Conservation (phyloP, 805 yeast species). For the Metschnikowia kunwiensis region DNA sequence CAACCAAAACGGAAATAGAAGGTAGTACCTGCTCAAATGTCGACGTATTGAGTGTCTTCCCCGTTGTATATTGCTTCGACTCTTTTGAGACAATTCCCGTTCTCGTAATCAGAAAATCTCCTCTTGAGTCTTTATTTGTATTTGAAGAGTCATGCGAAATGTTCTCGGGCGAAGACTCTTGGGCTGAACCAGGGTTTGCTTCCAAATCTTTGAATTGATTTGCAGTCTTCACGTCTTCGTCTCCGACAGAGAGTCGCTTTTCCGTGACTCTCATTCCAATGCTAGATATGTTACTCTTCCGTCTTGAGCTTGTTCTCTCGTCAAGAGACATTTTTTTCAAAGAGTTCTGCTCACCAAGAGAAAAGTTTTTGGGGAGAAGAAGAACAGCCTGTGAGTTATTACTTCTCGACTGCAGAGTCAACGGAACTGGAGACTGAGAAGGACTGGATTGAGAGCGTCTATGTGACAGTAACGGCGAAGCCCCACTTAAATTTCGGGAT, state of each 20-base stretch:
- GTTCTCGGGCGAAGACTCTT: not conserved
- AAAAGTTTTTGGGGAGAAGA: constrained; percentile 47
- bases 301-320: constrained; percentile 2
- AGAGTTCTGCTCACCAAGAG: constrained; percentile 25
- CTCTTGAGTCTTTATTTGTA: not conserved
- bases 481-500: constrained; percentile 5
- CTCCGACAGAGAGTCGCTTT: not conserved
- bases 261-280: not conserved
- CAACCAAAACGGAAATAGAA: constrained; percentile 84
- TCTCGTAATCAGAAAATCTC: not conserved
- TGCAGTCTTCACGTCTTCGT: not conserved
- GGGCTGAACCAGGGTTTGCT: not conserved
- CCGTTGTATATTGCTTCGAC: not conserved
- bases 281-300: not conserved
- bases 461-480: constrained; percentile 7
- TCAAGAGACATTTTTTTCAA: constrained; percentile 25
- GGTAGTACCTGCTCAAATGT: constrained; percentile 69
- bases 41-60: constrained; percentile 26
- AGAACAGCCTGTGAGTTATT: constrained; percentile 44
- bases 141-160: no score
- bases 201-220: not conserved
- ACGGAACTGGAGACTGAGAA: constrained; percentile 21
- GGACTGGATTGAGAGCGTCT: constrained; percentile 37
- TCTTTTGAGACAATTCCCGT: not conserved
- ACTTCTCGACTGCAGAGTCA: constrained; percentile 10